These are phyloP conservation scores for Saturnispora mendoncae DNA, from an alignment of 805 yeast species.

Conservation along the genomic window DNA sequence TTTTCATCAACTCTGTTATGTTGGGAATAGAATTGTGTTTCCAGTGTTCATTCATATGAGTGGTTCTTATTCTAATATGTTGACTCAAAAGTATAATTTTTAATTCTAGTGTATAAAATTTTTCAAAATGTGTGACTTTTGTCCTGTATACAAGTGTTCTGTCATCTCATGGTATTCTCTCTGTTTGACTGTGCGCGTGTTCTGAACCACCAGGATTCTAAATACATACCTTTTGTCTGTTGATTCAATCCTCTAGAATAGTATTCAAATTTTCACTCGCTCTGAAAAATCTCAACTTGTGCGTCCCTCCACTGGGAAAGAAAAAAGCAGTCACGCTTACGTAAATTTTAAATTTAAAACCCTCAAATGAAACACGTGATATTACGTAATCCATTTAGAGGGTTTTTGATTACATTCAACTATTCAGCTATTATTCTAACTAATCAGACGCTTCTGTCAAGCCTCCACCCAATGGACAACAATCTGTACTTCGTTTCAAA, in stretches of 20 bases:
- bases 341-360: neutral
- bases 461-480: neutral
- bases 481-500: conserved; percentile 25
- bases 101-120: too few relatives aligned
- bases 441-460: too few relatives aligned
- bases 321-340: conserved; percentile 6
- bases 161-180: too few relatives aligned
- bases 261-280: neutral
- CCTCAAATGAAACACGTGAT: conserved; percentile 4
- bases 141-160: too few relatives aligned
- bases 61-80: too few relatives aligned
- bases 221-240: conserved; percentile 3
- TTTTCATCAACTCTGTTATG: neutral
- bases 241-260: neutral
- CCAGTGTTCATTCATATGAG: neutral
- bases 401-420: neutral
- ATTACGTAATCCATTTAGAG: neutral
- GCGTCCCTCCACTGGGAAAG: neutral
- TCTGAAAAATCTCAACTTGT: conserved; percentile 5
- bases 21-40: too few relatives aligned
- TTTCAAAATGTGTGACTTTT: too few relatives aligned
- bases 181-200: too few relatives aligned
- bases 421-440: too few relatives aligned
- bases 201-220: too few relatives aligned
- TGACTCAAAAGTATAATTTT: too few relatives aligned